phyloP scores from a whole-genome alignment of 768 basidiomycete species.

The Phlegmacium glaucopus region DNA sequence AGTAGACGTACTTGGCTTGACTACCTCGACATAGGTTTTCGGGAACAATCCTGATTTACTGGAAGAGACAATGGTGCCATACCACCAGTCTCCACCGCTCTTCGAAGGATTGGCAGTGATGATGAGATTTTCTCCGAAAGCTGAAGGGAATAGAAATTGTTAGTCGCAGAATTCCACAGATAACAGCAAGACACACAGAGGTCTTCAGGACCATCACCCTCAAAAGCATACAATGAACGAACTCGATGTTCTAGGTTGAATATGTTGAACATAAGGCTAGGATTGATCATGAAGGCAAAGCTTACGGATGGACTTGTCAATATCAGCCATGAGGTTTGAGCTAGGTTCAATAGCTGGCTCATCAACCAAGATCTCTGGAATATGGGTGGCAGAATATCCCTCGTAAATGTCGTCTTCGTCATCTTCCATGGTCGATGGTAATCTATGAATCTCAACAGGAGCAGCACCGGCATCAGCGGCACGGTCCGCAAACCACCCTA shows the following conservation, averaged over 20 bases:
- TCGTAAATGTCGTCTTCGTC: constrained; percentile 33
- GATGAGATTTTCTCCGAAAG: constrained; percentile 77
- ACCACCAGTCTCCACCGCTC: constrained; percentile 90
- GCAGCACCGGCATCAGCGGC: constrained; percentile 63
- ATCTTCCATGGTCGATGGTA: constrained; percentile 60
- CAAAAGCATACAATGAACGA: constrained; percentile 80
- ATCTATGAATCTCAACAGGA: constrained; percentile 27
- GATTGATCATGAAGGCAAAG: constrained; percentile 5
- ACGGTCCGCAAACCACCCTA: constrained; percentile 89
- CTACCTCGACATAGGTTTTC: constrained; percentile 76
- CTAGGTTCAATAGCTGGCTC: constrained; percentile 36
- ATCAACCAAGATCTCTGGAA: constrained; percentile 60
- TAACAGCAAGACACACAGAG: constrained; percentile 54
- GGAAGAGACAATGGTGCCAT: constrained; percentile 63
- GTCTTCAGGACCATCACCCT: constrained; percentile 86
- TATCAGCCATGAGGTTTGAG: constrained; percentile 62
- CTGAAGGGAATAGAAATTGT: constrained; percentile 32
- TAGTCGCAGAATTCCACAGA: constrained; percentile 2
- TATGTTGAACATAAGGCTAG: constrained; percentile 2
- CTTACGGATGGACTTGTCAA: constrained; percentile 64
- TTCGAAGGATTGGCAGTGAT: constrained; percentile 85
- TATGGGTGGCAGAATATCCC: constrained; percentile 18
- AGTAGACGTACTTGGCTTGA: constrained; percentile 56
- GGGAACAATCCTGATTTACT: constrained; percentile 88
- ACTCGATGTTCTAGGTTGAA: constrained; percentile 65